A percentile compares a stretch with the other conserved stretches of the same genome.
Evolutionary conservation across 768 basidiomycete species (phyloP).

Genomic region (Collybia sordida): DNA sequence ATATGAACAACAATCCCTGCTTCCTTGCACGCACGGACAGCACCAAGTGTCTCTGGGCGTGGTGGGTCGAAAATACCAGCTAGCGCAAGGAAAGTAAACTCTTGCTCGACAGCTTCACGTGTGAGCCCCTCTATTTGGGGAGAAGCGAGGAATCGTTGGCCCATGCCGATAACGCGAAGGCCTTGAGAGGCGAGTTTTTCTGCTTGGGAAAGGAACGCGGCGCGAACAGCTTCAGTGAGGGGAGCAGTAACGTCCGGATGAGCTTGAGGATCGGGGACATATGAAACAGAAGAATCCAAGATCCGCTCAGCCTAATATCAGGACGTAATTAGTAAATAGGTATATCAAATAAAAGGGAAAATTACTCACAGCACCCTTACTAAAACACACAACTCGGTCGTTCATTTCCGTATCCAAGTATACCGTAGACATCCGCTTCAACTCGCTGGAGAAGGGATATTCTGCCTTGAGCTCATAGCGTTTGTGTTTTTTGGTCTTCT

Average conservation of each 20-base stretch:
- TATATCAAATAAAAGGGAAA: neutral
- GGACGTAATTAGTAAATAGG: neutral
- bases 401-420: slow-evolving; percentile 26
- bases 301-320: slow-evolving; percentile 39
- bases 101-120: slow-evolving; percentile 45
- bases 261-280: slow-evolving; percentile 25
- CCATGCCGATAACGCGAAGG: slow-evolving; percentile 38
- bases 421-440: slow-evolving; percentile 50
- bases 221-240: slow-evolving; percentile 26
- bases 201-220: slow-evolving; percentile 27
- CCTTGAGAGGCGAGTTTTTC: slow-evolving; percentile 40
- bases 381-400: slow-evolving; percentile 23
- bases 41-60: slow-evolving; percentile 49
- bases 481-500: slow-evolving; percentile 11
- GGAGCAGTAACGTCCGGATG: slow-evolving; percentile 20
- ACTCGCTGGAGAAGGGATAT: slow-evolving; percentile 48
- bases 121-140: slow-evolving; percentile 22
- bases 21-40: slow-evolving; percentile 48
- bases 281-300: slow-evolving; percentile 43
- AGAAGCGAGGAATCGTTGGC: slow-evolving; percentile 20
- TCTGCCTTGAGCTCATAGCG: slow-evolving; percentile 34
- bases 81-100: slow-evolving; percentile 50
- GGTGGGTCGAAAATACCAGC: slow-evolving; percentile 60
- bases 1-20: slow-evolving; percentile 54
- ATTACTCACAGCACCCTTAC: slow-evolving; percentile 35